Evolutionary conservation across 345 rosid species (phyloP).

Genomic region (Populus alba): DNA sequence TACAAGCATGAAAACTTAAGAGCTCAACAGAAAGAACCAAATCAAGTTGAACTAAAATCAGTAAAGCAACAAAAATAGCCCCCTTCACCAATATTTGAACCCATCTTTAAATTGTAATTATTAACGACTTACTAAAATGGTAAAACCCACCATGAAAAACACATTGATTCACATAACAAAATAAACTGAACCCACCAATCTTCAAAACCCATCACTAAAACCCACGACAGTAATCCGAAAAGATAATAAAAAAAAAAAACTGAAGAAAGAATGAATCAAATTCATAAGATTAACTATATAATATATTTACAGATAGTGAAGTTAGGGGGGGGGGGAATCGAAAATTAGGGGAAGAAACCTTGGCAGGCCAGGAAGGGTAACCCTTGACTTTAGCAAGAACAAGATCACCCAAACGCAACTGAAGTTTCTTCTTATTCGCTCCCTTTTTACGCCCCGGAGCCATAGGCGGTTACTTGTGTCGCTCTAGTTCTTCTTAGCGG

Average conservation of each 20-base stretch:
- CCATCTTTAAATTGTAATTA: not conserved
- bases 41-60: not conserved
- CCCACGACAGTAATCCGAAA: not conserved
- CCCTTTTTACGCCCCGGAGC: slow-evolving; percentile 80
- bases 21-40: not conserved
- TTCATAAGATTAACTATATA: not conserved
- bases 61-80: not conserved
- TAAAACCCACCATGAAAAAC: not conserved
- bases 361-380: slow-evolving; percentile 96
- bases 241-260: not conserved
- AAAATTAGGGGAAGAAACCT: slow-evolving; percentile 40
- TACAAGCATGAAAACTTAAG: not conserved
- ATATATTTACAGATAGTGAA: not conserved
- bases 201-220: not conserved
- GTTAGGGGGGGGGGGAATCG: not conserved
- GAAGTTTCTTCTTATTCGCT: slow-evolving; percentile 53
- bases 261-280: not conserved
- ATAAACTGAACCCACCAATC: not conserved
- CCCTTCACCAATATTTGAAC: not conserved
- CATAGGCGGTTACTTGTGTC: slow-evolving; percentile 35
- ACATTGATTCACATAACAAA: not conserved
- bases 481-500: not conserved
- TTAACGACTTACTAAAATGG: not conserved
- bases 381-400: slow-evolving; percentile 99
- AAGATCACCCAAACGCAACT: slow-evolving; percentile 86